Evolutionary conservation across 2,329 filamentous ascomycete species (phyloP), one percentile per base, ranked within the genome.

Genomic region (Fusarium sacchari): DNA sequence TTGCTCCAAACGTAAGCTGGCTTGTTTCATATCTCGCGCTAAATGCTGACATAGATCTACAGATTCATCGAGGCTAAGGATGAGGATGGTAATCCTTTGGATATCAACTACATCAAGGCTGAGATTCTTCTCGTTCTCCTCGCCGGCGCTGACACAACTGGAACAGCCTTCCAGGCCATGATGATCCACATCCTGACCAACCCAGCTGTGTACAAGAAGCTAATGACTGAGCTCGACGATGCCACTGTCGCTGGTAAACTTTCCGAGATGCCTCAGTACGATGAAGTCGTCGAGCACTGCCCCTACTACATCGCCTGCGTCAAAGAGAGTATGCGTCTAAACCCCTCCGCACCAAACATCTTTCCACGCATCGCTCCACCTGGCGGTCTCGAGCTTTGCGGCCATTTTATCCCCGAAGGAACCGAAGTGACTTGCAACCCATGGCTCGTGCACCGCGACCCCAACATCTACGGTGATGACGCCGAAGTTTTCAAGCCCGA

Each of bases 291-390:
- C 2, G 57, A 60, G 4, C 32, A 74, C 39, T 74, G 72, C 13
- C 86, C 85, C 0, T 90, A 89, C 67, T 80, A 89, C 22, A 84
- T 89, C 66, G 87, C 87, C 1, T 83, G 86, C 7, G 84, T 89
- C 43, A 88, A 88, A 58, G 88, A 89, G 74, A 84, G 85, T 0
- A 77, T 89, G 24, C 83, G 88, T 20, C 78, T 89, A 26, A 85
- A 88, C 56, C 82, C 87, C 3, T 84, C 86, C 0, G 83, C 83
- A 0, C 86, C 85, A 8, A 77, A 88, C 17, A 84, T 86, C 7
- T 77, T 89, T n/a, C 85, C 85, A 75, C 82, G 88, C 9, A 80
- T 83, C 1, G 86, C 88, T 0, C 86, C 87, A 0, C 63, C 80
- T 6, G 83, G 81, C 0, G 87, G 88, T 1, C 80, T 81, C 0